Evolutionary conservation across 78 protist genomes (phyloP).

Genomic region (Chrysochromulina parva): DNA sequence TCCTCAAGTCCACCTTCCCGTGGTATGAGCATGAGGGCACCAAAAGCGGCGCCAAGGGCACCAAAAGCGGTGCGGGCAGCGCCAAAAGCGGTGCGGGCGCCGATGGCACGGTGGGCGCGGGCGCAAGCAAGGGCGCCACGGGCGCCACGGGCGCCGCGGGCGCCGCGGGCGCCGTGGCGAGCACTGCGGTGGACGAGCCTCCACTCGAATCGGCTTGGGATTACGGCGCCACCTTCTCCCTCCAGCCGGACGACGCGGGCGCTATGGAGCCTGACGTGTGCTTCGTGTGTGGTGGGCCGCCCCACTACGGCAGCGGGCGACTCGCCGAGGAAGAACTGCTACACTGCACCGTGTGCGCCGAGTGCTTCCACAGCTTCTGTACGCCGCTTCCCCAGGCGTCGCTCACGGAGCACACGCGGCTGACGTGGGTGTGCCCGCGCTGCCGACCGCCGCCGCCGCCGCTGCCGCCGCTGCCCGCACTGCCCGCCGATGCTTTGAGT

Average conservation of each 20-base stretch:
- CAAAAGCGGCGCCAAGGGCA: too few species aligned
- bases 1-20: not conserved
- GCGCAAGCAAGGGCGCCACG: too few species aligned
- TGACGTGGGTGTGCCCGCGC: not conserved
- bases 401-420: not conserved
- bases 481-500: too few species aligned
- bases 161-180: not conserved
- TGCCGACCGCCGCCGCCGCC: not conserved
- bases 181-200: not conserved
- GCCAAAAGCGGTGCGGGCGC: not conserved
- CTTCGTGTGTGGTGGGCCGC: not conserved
- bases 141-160: too few species aligned
- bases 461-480: too few species aligned
- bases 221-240: not conserved
- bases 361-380: not conserved
- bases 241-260: not conserved
- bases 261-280: not conserved
- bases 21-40: not conserved
- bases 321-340: not conserved
- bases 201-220: not conserved
- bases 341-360: not conserved
- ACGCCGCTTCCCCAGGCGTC: not conserved
- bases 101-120: not conserved
- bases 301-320: not conserved
- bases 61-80: not conserved